Evolutionary conservation across 768 basidiomycete species (phyloP).

Genomic region (Boletus fagicola): DNA sequence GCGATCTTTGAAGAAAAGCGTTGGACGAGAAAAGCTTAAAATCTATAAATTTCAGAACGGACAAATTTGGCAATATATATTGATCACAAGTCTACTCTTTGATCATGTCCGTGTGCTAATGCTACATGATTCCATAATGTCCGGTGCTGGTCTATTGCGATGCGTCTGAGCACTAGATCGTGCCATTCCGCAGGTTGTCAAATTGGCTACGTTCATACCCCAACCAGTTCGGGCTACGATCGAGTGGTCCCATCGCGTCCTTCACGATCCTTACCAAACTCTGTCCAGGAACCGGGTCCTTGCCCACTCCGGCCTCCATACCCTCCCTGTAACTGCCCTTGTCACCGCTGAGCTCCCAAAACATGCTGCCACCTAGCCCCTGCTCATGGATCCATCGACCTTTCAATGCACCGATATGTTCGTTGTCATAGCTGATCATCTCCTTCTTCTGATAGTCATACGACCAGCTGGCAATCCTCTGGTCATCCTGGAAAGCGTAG

Average conservation of each 20-base stretch:
- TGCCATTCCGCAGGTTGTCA: conserved; percentile 75
- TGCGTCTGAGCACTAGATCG: conserved; percentile 33
- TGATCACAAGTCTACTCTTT: neutral
- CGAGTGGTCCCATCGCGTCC: conserved; percentile 73
- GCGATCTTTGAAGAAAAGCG: neutral
- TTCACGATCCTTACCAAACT: conserved; percentile 76
- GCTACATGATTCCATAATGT: neutral
- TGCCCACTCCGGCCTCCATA: conserved; percentile 73
- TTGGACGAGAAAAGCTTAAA: neutral
- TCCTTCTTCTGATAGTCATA: conserved; percentile 75
- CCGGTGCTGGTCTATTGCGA: neutral
- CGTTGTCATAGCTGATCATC: conserved; percentile 81
- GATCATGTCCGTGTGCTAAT: neutral
- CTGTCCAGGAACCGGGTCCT: conserved; percentile 65
- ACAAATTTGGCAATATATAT: conserved; percentile 7
- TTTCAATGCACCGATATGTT: conserved; percentile 66
- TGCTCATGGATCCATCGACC: conserved; percentile 76
- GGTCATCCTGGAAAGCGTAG: conserved; percentile 61
- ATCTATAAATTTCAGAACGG: neutral
- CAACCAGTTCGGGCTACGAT: conserved; percentile 78
- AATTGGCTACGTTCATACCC: conserved; percentile 72
- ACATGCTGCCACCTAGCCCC: conserved; percentile 89
- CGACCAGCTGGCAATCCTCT: conserved; percentile 74
- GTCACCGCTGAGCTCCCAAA: conserved; percentile 91
- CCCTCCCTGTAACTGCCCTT: conserved; percentile 65